Evolutionary conservation across 2,329 filamentous ascomycete genomes (phyloP).

Genomic region (Aspergillus carbonarius): DNA sequence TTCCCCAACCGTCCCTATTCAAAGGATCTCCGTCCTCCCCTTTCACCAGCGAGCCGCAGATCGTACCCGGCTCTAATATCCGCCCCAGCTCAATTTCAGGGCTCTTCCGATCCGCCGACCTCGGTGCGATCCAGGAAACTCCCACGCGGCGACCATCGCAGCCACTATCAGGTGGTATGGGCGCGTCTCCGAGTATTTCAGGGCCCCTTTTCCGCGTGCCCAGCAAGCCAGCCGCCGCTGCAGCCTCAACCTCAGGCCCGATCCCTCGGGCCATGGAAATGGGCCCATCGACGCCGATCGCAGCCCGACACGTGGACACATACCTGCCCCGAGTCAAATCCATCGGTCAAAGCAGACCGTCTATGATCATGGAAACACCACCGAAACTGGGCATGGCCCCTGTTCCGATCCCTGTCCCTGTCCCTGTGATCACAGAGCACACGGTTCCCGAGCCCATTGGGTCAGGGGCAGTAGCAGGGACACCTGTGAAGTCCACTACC

Average conservation of each 20-base stretch:
- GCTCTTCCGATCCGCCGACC: slow-evolving; percentile 16
- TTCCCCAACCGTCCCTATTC: slow-evolving; percentile 31
- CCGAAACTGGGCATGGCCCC: slow-evolving; percentile 15
- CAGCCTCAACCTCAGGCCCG: neutral
- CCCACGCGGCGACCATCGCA: slow-evolving; percentile 38
- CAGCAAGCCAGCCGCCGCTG: slow-evolving; percentile 18
- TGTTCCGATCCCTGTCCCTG: slow-evolving; percentile 6
- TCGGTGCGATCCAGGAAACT: slow-evolving; percentile 38
- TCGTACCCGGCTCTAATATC: slow-evolving; percentile 34
- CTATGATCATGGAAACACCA: slow-evolving; percentile 32
- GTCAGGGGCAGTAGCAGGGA: neutral
- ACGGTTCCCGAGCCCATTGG: neutral
- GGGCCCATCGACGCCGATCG: slow-evolving; percentile 30
- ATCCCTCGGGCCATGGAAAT: slow-evolving; percentile 22
- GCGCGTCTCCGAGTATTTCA: slow-evolving; percentile 17
- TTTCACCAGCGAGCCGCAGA: slow-evolving; percentile 29
- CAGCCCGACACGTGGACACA: slow-evolving; percentile 22
- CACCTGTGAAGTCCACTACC: slow-evolving; percentile 1
- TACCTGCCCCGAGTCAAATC: slow-evolving; percentile 11
- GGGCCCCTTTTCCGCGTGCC: slow-evolving; percentile 29
- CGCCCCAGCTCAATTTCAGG: slow-evolving; percentile 30
- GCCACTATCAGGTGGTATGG: slow-evolving; percentile 15
- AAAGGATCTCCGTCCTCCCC: slow-evolving; percentile 21
- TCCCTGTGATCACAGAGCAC: neutral
- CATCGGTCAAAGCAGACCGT: slow-evolving; percentile 11